Evolutionary conservation across 2,329 filamentous ascomycete species (phyloP).

Genomic region (Sporothrix globosa): DNA sequence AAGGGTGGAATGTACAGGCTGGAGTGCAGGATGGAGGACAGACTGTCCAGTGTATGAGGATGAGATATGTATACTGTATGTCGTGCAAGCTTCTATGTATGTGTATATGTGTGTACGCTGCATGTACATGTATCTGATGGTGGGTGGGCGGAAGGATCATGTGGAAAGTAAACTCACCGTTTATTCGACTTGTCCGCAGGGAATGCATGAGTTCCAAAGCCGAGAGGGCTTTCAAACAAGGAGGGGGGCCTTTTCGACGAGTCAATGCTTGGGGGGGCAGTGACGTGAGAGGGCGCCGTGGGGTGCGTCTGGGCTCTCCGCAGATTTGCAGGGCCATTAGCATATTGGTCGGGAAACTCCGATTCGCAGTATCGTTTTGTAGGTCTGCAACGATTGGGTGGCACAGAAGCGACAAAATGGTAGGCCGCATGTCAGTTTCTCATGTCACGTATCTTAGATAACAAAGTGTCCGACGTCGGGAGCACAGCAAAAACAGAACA

Average conservation of each 20-base stretch:
- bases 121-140: background rate
- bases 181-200: conserved; percentile 37
- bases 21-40: background rate
- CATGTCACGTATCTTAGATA: background rate
- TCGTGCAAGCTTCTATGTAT: background rate
- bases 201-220: conserved; percentile 37
- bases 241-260: conserved; percentile 45
- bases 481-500: background rate
- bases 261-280: conserved; percentile 45
- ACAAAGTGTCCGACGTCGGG: background rate
- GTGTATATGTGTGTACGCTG: background rate
- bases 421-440: conserved; percentile 27
- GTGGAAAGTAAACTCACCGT: conserved; percentile 36
- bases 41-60: background rate
- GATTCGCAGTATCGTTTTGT: conserved; percentile 36
- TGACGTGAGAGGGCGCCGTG: conserved; percentile 42
- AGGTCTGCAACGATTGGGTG: conserved; percentile 28
- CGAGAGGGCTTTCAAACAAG: conserved; percentile 44
- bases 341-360: conserved; percentile 31
- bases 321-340: conserved; percentile 27
- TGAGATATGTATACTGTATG: background rate
- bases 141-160: conserved; percentile 5
- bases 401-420: conserved; percentile 10
- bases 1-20: background rate
- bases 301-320: conserved; percentile 43